A percentile compares a stretch with the other conserved stretches of the same genome.
These are phyloP conservation scores for Crepidotus variabilis DNA, from an alignment of 768 basidiomycete genomes.

Conservation along the genomic window DNA sequence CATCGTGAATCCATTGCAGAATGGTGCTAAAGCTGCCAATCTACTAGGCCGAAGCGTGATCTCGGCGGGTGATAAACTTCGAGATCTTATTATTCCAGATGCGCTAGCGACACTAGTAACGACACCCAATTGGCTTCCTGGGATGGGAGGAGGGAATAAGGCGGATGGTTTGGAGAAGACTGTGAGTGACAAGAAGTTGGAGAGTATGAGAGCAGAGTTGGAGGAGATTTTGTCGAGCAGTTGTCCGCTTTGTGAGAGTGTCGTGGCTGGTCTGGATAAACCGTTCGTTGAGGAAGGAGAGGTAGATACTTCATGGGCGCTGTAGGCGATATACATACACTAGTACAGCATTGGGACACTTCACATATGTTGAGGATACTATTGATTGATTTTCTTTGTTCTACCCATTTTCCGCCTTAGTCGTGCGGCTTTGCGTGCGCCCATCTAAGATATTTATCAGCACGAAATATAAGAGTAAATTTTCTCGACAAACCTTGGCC, in stretches of 20 bases:
- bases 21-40: conserved; percentile 61
- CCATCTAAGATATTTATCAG: conserved; percentile 52
- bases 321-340: conserved; percentile 38
- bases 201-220: conserved; percentile 76
- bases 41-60: conserved; percentile 76
- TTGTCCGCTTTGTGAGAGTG: conserved; percentile 92
- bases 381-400: conserved; percentile 79
- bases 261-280: conserved; percentile 80
- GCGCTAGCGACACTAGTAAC: conserved; percentile 84
- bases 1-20: conserved; percentile 51
- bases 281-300: conserved; percentile 83
- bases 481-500: conserved; percentile 42
- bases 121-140: conserved; percentile 72
- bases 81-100: conserved; percentile 93
- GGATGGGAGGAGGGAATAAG: conserved; percentile 52
- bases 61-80: conserved; percentile 83
- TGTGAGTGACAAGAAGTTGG: conserved; percentile 53
- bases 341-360: background rate
- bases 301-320: conserved; percentile 71
- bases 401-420: conserved; percentile 70
- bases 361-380: conserved; percentile 16
- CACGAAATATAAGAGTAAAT: conserved; percentile 3
- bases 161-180: conserved; percentile 45
- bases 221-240: conserved; percentile 86
- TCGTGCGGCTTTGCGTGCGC: conserved; percentile 72